A percentile compares a stretch with the other conserved stretches of the same genome.
Conservation (phyloP, 2,329 filamentous ascomycete species). For the Monilinia aucupariae region DNA sequence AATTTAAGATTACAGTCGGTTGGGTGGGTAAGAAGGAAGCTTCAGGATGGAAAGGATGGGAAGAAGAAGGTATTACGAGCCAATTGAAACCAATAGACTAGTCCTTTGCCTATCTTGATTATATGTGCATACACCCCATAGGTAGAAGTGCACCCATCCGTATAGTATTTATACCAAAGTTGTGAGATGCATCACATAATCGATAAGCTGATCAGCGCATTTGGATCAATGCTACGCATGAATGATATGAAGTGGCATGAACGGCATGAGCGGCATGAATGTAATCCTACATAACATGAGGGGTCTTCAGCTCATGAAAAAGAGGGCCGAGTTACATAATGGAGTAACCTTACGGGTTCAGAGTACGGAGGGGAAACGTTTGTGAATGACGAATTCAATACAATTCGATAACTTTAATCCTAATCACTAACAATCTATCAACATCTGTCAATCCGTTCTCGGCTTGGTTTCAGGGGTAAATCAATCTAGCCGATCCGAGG, state of each 20-base stretch:
- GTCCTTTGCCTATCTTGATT: neutral
- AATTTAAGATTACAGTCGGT: slow-evolving; percentile 15
- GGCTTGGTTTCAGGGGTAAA: slow-evolving; percentile 15
- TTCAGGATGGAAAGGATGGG: slow-evolving; percentile 10
- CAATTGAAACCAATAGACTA: slow-evolving; percentile 3
- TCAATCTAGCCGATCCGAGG: neutral
- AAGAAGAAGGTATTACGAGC: slow-evolving; percentile 7
- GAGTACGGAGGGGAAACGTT: neutral
- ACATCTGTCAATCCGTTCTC: slow-evolving; percentile 8
- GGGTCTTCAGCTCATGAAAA: slow-evolving; percentile 7
- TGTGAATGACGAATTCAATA: slow-evolving; percentile 14
- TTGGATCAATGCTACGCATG: slow-evolving; percentile 9
- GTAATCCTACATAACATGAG: slow-evolving; percentile 3
- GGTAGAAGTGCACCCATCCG: too few species aligned
- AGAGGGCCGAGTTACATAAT: slow-evolving; percentile 3
- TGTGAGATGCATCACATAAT: neutral
- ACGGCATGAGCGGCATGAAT: neutral
- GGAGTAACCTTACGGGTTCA: neutral
- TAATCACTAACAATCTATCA: neutral
- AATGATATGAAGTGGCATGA: neutral
- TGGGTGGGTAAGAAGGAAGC: slow-evolving; percentile 6
- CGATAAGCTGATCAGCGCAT: slow-evolving; percentile 9
- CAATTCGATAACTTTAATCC: slow-evolving; percentile 13
- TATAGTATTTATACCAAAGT: neutral
- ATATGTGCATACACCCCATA: neutral